These are phyloP conservation scores for Scytalidium lignicola DNA, from an alignment of 2,329 filamentous ascomycete genomes.

Conservation along the genomic window DNA sequence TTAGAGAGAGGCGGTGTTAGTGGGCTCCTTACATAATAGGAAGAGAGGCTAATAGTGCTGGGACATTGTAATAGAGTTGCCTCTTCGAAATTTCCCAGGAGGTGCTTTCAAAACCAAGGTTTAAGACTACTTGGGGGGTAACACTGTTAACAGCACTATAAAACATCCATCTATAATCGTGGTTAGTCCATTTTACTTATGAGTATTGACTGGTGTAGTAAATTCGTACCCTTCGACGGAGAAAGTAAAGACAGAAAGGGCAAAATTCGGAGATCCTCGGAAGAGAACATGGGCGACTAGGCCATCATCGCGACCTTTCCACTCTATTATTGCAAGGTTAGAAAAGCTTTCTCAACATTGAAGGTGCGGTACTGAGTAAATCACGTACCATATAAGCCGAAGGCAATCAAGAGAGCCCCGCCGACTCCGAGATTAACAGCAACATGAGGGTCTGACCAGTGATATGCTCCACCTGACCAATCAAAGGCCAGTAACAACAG, in stretches of 20 bases:
- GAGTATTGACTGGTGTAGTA: too few species aligned
- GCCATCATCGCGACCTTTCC: slow-evolving; percentile 46
- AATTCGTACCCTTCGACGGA: slow-evolving; percentile 40
- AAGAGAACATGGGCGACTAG: slow-evolving; percentile 51
- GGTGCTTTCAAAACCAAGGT: slow-evolving; percentile 40
- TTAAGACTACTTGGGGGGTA: slow-evolving; percentile 40
- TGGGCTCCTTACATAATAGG: slow-evolving; percentile 30
- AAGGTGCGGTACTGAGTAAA: slow-evolving; percentile 14
- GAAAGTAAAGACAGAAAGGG: slow-evolving; percentile 46
- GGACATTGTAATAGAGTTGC: slow-evolving; percentile 37
- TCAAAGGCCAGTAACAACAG: slow-evolving; percentile 38
- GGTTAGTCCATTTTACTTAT: not conserved
- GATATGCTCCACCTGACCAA: slow-evolving; percentile 37
- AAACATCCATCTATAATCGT: slow-evolving; percentile 41
- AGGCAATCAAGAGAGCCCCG: slow-evolving; percentile 17
- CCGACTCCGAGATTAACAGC: slow-evolving; percentile 24
- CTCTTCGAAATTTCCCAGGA: slow-evolving; percentile 40
- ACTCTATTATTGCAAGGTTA: slow-evolving; percentile 35
- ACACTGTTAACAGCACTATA: slow-evolving; percentile 45
- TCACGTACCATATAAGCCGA: slow-evolving; percentile 31
- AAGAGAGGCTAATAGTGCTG: slow-evolving; percentile 33
- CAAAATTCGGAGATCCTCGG: slow-evolving; percentile 45
- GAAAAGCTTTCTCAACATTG: slow-evolving; percentile 25
- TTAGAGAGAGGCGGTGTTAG: not conserved
- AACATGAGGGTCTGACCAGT: slow-evolving; percentile 16